Base-by-base conservation (phyloP, 257 asterid genomes). In the Solanum chiquidenum region DNA sequence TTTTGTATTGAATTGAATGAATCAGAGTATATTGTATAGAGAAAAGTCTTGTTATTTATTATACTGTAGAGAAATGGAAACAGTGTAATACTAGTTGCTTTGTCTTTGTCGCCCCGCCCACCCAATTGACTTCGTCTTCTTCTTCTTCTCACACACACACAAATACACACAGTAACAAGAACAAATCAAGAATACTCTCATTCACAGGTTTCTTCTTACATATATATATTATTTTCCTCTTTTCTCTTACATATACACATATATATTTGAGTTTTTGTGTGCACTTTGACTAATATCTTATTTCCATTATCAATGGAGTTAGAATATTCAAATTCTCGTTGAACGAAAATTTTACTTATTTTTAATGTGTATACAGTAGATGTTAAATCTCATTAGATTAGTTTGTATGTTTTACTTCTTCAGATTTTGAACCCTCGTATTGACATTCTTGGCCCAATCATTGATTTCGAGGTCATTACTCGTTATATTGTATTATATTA, bases 91-190 rank as follows among this genome's bases (percentile, higher is more conserved):
- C 76, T 31, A 31, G 64, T 79, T 79, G 84, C 64, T 75, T 18
- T 79, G 27, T 44, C 84, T 79, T 5, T 80, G 21, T 80, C n/a
- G 29, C 35, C 38, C 42, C n/a, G 29, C 35, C 38, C 42, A 52
- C 69, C 42, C 83, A 74, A 74, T 80, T 80, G 85, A 49, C 85
- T 80, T 80, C 18, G 12, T 79, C 85, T 44, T 29, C 62, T 16
- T 46, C 27, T 11, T 42, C 55, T 44, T 44, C 55, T 33, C 79
- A 1, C 80, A 4, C 27, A 18, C 34, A 38, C 83, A 42, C 84
- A 42, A 7, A 77, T 6, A 79, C 40, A 42, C 35, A 42, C 14
- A 25, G 37, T 74, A 74, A 12, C 16, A 73, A 20, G 8, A 20
- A 34, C 4, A 73, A 73, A 34, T 73, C 44, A 74, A 74, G 29